Evolutionary conservation across 169 alveolate genomes (phyloP).

Genomic region (Plasmodium malariae): DNA sequence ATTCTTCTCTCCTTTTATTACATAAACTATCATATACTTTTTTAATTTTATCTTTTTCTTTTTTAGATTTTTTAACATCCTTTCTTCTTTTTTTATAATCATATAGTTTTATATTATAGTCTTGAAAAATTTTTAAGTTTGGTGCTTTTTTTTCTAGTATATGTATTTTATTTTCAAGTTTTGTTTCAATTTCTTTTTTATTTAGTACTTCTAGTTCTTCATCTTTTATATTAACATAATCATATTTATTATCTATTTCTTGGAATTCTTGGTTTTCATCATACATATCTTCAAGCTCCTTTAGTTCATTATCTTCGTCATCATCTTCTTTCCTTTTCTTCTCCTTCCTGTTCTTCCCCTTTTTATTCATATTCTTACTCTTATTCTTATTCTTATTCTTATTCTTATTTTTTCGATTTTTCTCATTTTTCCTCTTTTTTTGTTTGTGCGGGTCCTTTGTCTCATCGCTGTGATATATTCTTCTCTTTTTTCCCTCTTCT

Average conservation of each 20-base stretch:
- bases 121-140: constrained; percentile 79
- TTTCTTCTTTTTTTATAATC: constrained; percentile 79
- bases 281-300: constrained; percentile 41
- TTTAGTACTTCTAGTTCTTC: constrained; percentile 77
- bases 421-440: no score
- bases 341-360: neutral
- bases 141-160: constrained; percentile 74
- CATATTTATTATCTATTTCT: constrained; percentile 73
- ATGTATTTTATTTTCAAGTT: constrained; percentile 80
- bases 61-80: constrained; percentile 77
- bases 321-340: constrained; percentile 10
- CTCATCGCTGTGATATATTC: no score
- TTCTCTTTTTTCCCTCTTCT: no score
- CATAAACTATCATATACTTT: constrained; percentile 78
- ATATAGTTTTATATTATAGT: constrained; percentile 78
- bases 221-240: constrained; percentile 66
- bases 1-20: constrained; percentile 84
- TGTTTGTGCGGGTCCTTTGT: neutral
- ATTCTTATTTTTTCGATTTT: constrained; percentile 14
- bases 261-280: constrained; percentile 50
- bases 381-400: constrained; percentile 58
- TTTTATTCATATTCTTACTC: constrained; percentile 12
- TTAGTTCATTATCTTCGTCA: constrained; percentile 35
- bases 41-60: constrained; percentile 79
- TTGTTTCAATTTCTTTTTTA: constrained; percentile 78